Base-by-base conservation (phyloP, 2,329 filamentous ascomycete genomes). In the Basipetospora chlamydospora region DNA sequence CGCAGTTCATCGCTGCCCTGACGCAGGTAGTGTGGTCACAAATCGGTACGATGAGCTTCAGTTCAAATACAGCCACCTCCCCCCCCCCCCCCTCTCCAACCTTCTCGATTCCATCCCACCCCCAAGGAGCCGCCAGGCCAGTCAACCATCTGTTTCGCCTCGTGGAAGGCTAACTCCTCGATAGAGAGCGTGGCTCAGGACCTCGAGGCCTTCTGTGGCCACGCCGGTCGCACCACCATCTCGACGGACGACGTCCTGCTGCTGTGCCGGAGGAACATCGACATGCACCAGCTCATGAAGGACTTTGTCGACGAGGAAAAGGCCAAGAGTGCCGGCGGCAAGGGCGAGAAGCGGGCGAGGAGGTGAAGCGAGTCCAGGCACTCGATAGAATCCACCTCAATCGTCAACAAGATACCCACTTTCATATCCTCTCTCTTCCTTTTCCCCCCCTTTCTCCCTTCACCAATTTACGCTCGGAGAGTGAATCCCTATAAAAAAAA, bases 11-110 rank as follows among this genome's bases (percentile, higher is more conserved):
- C 46, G 85, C 80, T 7, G 80, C 80, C 0, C 56, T 92, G 50
- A 90, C 83, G 1, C 86, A 94, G 55, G 72, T 93, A 56, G 80
- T 88, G 6, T 94, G 83, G 76, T 71, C 77, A 1, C 86, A 93
- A 46, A 80, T 94, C 35, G 81, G 85, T 88, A 66, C 32, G 58
- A 46, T 11, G n/a, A n/a, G n/a, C n/a, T n/a, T n/a, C n/a, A n/a
- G n/a, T n/a, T n/a, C n/a, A n/a, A n/a, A 12, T 20, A 20, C 16
- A 17, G 13, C 18, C n/a, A 33, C 2, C 15, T 23, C 18, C 11
- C 17, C 32, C 38, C 23, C 37, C 31, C 13, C 35, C 12, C 15
- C 18, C 26, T 20, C 7, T 17, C 20, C 3, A 5, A 8, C 26
- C 39, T n/a, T n/a, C n/a, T n/a, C 2, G 39, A 21, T 20, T 29